These are phyloP conservation scores for Sextonia rubra DNA, from an alignment of 164 flowering plant genomes.

Conservation along the genomic window DNA sequence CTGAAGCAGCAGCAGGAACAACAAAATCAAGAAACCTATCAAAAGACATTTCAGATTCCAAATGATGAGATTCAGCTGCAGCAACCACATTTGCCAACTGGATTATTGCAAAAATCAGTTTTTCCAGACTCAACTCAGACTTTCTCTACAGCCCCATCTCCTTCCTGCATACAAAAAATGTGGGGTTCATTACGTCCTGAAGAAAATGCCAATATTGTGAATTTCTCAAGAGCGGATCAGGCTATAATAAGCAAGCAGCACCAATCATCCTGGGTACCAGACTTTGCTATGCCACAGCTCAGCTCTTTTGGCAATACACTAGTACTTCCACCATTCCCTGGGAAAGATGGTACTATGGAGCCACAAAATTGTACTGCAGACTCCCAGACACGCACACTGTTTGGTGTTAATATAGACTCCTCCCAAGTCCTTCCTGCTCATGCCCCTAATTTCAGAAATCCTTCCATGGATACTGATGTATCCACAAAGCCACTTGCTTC, in stretches of 20 bases:
- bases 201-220: constrained; percentile 11
- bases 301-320: constrained; percentile 13
- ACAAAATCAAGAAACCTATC: constrained; percentile 24
- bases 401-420: constrained; percentile 59
- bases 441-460: constrained; percentile 37
- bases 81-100: constrained; percentile 32
- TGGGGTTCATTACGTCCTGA: constrained; percentile 31
- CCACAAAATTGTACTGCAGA: constrained; percentile 46
- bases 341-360: constrained; percentile 29
- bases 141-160: constrained; percentile 31
- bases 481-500: constrained; percentile 45
- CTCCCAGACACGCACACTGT: constrained; percentile 48
- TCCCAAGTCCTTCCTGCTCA: constrained; percentile 51
- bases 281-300: constrained; percentile 37
- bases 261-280: constrained; percentile 50
- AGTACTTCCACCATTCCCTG: constrained; percentile 16
- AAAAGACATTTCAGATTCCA: constrained; percentile 42
- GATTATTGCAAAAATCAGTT: constrained; percentile 44
- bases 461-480: constrained; percentile 44
- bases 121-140: constrained; percentile 38
- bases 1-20: constrained; percentile 32
- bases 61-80: constrained; percentile 50
- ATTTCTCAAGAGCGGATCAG: constrained; percentile 40
- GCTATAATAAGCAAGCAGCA: constrained; percentile 32
- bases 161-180: constrained; percentile 41